A percentile compares a stretch with the other conserved stretches of the same genome.
Conservation (phyloP, 2,329 filamentous ascomycete species). For the Aureobasidium sp. region DNA sequence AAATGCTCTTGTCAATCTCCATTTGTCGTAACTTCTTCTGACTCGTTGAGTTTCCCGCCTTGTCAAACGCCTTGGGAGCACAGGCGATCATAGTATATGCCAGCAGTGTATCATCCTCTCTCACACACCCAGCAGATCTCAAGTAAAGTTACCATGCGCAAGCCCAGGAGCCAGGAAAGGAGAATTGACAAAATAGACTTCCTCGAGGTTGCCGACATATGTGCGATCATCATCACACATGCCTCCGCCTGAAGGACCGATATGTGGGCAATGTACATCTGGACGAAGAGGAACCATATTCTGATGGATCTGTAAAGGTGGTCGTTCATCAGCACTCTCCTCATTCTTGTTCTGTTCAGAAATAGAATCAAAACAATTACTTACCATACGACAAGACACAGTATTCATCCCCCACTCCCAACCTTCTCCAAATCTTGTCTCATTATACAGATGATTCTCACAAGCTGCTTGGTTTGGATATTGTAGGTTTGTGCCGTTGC, state of each 20-base stretch:
- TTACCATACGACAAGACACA: background rate
- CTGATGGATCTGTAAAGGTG: background rate
- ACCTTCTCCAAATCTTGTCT: background rate
- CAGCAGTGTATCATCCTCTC: too few species aligned
- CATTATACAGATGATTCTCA: background rate
- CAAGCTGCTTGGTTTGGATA: background rate
- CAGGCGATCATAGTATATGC: too few species aligned
- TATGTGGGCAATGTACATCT: background rate
- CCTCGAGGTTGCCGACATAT: background rate
- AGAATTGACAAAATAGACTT: too few species aligned
- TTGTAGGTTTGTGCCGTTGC: constrained; percentile 3
- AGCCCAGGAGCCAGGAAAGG: too few species aligned
- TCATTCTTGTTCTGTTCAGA: background rate
- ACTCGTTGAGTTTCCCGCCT: too few species aligned
- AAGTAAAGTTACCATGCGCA: too few species aligned
- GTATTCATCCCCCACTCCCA: constrained; percentile 10
- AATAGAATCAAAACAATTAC: background rate
- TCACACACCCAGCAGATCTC: too few species aligned
- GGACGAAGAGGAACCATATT: background rate
- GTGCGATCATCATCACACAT: background rate
- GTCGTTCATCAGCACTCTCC: background rate
- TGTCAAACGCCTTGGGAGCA: too few species aligned
- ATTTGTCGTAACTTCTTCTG: too few species aligned
- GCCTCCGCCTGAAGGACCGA: background rate
- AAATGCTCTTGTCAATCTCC: too few species aligned